phyloP scores from a whole-genome alignment of 2,329 filamentous ascomycete genomes.

The Cladophialophora carrionii region DNA sequence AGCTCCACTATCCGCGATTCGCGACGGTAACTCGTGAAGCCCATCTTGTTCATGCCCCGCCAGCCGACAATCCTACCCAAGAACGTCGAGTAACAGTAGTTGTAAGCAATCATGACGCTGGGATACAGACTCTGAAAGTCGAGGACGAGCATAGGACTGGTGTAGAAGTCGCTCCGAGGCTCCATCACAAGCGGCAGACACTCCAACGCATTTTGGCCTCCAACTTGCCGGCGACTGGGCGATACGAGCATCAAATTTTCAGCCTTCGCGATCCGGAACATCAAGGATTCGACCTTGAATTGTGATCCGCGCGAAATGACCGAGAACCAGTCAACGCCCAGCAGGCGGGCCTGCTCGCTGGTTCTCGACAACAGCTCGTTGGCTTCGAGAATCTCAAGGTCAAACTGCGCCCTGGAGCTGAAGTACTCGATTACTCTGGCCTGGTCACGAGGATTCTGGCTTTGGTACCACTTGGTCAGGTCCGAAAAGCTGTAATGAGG shows the following conservation, averaged over 20 bases:
- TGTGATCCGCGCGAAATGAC: slow-evolving; percentile 94
- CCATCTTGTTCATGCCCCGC: slow-evolving; percentile 94
- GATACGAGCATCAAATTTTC: slow-evolving; percentile 92
- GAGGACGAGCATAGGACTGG: slow-evolving; percentile 81
- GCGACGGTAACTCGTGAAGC: slow-evolving; percentile 83
- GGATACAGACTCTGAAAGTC: slow-evolving; percentile 97
- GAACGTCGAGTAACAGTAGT: slow-evolving; percentile 98
- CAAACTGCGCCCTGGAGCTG: slow-evolving; percentile 71
- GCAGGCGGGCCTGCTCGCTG: slow-evolving; percentile 87
- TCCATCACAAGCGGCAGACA: slow-evolving; percentile 97
- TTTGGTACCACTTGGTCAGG: slow-evolving; percentile 80
- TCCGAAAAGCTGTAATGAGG: slow-evolving; percentile 82
- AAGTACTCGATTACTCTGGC: slow-evolving; percentile 79
- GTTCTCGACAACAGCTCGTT: slow-evolving; percentile 88
- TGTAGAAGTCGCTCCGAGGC: slow-evolving; percentile 92
- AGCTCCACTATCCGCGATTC: slow-evolving; percentile 74
- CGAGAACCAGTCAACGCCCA: slow-evolving; percentile 95
- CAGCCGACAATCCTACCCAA: slow-evolving; percentile 82
- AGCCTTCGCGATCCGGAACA: slow-evolving; percentile 97
- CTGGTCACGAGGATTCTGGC: slow-evolving; percentile 68
- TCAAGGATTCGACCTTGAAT: slow-evolving; percentile 97
- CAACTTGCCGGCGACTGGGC: slow-evolving; percentile 88
- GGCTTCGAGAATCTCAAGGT: slow-evolving; percentile 86
- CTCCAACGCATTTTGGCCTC: slow-evolving; percentile 89
- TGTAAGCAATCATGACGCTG: slow-evolving; percentile 98